Evolutionary conservation across 1,139 yeast species (phyloP).

Genomic region (Zygosaccharomyces pseudobailii): DNA sequence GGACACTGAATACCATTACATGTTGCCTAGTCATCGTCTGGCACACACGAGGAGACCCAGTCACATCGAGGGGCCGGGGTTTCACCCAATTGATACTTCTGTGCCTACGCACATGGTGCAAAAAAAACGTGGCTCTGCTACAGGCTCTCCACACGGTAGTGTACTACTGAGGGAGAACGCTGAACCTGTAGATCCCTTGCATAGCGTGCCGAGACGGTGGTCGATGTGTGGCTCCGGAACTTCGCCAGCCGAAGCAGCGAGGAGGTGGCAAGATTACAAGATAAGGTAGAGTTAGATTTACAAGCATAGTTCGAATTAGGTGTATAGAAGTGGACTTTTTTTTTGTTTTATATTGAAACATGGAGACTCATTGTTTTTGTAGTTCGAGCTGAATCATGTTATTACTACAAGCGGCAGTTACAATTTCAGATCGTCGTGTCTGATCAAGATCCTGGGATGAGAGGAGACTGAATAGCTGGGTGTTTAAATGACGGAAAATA

Average conservation of each 20-base stretch:
- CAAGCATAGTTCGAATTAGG: neutral
- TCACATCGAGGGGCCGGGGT: slow-evolving; percentile 4
- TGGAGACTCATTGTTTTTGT: neutral
- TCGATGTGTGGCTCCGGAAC: slow-evolving; percentile 7
- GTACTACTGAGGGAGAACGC: slow-evolving; percentile 4
- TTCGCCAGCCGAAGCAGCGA: slow-evolving; percentile 8
- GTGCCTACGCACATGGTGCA: slow-evolving; percentile 16
- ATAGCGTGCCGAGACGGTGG: slow-evolving; percentile 12
- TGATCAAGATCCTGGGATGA: neutral
- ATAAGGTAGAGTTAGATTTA: slow-evolving; percentile 2
- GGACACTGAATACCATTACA: slow-evolving; percentile 5
- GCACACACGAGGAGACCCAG: slow-evolving; percentile 10
- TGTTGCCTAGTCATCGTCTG: slow-evolving; percentile 4
- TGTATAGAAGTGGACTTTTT: neutral
- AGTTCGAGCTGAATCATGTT: neutral
- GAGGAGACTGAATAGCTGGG: neutral
- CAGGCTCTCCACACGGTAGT: slow-evolving; percentile 8
- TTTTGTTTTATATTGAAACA: neutral
- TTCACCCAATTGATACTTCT: slow-evolving; percentile 17
- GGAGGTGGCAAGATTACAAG: slow-evolving; percentile 10
- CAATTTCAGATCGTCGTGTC: neutral
- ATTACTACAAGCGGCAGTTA: slow-evolving; percentile 1
- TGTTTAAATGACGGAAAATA: neutral
- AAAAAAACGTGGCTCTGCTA: slow-evolving; percentile 18
- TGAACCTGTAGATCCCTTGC: slow-evolving; percentile 9